Percentiles rank a stretch among this genome's conserved stretches.
Evolutionary conservation across 768 basidiomycete species (phyloP).

Genomic region (Naganishia antarctica): DNA sequence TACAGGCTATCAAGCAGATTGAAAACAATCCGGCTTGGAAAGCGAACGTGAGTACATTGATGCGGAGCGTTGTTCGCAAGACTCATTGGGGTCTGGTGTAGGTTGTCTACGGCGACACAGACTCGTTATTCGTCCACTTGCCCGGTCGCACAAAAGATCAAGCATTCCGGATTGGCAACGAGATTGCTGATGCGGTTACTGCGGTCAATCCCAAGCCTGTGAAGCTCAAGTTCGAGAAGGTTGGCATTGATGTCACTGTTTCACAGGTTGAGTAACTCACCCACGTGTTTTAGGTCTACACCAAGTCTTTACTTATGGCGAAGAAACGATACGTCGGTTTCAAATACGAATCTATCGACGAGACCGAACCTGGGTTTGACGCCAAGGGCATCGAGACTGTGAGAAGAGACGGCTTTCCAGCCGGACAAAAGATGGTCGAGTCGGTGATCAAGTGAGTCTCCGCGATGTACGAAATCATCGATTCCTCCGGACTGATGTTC

Average conservation of each 20-base stretch:
- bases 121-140: constrained; percentile 89
- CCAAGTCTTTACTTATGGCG: constrained; percentile 89
- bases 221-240: constrained; percentile 98
- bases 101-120: constrained; percentile 96
- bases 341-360: constrained; percentile 82
- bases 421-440: constrained; percentile 89
- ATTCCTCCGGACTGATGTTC: background rate
- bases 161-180: constrained; percentile 85
- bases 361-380: constrained; percentile 74
- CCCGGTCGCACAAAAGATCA: constrained; percentile 85
- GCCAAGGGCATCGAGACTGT: constrained; percentile 98
- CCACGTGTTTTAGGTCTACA: constrained; percentile 85
- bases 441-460: constrained; percentile 71
- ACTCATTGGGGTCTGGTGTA: background rate
- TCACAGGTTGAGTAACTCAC: no score
- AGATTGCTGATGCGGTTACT: constrained; percentile 85
- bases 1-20: constrained; percentile 74
- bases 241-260: no score
- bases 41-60: constrained; percentile 53
- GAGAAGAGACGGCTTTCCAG: constrained; percentile 81
- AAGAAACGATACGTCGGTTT: constrained; percentile 99
- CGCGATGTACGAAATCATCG: background rate
- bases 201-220: constrained; percentile 79
- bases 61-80: background rate
- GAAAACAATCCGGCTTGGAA: constrained; percentile 77